Conservation (phyloP, 2,329 filamentous ascomycete species). For the Botrytis paeoniae region DNA sequence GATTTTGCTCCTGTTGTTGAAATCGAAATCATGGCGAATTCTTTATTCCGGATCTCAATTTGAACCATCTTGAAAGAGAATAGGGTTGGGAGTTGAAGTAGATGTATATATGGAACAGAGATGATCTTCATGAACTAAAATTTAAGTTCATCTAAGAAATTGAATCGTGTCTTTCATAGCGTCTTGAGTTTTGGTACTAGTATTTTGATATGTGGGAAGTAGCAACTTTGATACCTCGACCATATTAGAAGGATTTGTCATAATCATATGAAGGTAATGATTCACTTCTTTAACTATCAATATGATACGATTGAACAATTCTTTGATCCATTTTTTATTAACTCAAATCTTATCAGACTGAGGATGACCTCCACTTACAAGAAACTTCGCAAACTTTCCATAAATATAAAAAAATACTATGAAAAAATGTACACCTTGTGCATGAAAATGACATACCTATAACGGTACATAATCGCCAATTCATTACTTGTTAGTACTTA, state of each 20-base stretch:
- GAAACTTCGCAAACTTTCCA: conserved; percentile 9
- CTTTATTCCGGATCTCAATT: not conserved
- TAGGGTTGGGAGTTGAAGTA: not conserved
- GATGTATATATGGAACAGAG: not conserved
- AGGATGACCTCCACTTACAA: conserved; percentile 3
- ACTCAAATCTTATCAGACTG: not conserved
- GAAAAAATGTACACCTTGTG: conserved; percentile 6
- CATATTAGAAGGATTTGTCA: conserved; percentile 8
- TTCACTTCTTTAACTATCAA: not conserved
- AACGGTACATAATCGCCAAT: not conserved
- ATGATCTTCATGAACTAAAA: conserved; percentile 5
- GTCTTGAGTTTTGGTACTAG: not conserved
- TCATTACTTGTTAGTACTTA: conserved; percentile 4
- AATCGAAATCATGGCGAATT: conserved; percentile 14
- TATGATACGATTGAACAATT: not conserved
- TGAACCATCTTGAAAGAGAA: not conserved
- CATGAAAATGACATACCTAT: conserved; percentile 6
- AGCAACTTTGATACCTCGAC: conserved; percentile 13
- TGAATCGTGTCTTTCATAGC: not conserved
- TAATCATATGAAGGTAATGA: not conserved
- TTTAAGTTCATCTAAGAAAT: not conserved
- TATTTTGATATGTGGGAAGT: conserved; percentile 4
- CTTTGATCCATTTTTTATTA: conserved; percentile 1
- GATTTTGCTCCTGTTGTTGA: conserved; percentile 11
- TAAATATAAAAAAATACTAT: not conserved